Evolutionary conservation across 768 basidiomycete species (phyloP), one percentile per base, ranked within the genome.

Genomic region (Leccinum imitatum): DNA sequence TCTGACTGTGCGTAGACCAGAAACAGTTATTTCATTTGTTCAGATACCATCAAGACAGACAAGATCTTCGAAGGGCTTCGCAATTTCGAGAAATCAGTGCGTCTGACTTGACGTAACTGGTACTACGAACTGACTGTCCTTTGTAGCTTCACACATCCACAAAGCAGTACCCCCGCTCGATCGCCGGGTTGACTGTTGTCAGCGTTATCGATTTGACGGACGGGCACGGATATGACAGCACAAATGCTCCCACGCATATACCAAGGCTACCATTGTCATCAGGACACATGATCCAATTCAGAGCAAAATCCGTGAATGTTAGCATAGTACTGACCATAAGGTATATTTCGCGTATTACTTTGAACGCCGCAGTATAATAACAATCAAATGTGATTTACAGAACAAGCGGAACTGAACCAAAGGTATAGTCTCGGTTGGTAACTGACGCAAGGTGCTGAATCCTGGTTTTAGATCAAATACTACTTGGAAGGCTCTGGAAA

Each of bases 391-490:
- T 50, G 55, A 3, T 64, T 47, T 33, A 37, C 60, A 89, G 93
- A 56, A 95, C 93, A 30, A 92, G 90, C 65, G 93, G 93, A 19
- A 95, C 93, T 14, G 93, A 95, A 66, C 93, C 93, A 0, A 95
- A 95, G 84, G 91, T 89, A 67, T 19, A 14, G 8, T 44, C 6
- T 31, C 13, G 27, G 19, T 8, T 4, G 13, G 3, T 31, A 11
- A 37, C n/a, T 4, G 14, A 54, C 23, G 44, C 47, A 31, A 3
- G 8, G 19, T 25, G 10, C 48, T 63, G 35, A 63, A 33, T 56
- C 3, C 7, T 23, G 33, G 46, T 50, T 55, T 37, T 55, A 81
- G 90, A 91, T 94, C 75, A 95, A 95, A 70, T 93, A 89, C 71
- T 95, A 95, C 68, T 77, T 95, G 30, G 93, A 95, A 76, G 93